Evolutionary conservation across 2,329 filamentous ascomycete genomes (phyloP), one percentile per base, ranked within the genome.

Genomic region (Leptographium radiaticola): DNA sequence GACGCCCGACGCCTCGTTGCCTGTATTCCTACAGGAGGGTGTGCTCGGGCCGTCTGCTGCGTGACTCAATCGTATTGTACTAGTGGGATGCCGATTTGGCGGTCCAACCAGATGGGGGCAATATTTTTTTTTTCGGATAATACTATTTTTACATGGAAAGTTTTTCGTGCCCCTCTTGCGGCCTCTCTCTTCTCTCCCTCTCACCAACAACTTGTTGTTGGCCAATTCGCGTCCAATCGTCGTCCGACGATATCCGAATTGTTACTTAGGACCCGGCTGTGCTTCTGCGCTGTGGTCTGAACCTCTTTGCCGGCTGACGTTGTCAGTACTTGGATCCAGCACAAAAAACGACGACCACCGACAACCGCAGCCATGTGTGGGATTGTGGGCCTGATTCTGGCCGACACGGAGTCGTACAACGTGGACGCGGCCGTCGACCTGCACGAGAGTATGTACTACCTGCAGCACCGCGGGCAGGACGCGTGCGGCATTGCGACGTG

Each of bases 401-500:
- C 76, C 57, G 74, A 80, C 61, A 69, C 74, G 56, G 72, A 63
- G 55, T 57, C 58, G 49, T 40, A 51, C 60, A 58, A 63, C 70
- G 51, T 51, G 15, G 49, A 51, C 49, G 83, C 82, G 36, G 78
- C 79, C 15, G 72, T 80, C 56, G 83, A 86, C 60, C 71, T 87
- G 47, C 83, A 87, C 64, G 83, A 87, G 67, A 75, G 79, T 43
- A 71, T 86, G 25, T 86, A 85, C 68, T 80, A 81, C 62, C 77
- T 87, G 12, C 84, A 68, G 48, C 48, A 49, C 48, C 48, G 48
- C 15, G 48, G 48, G 54, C 88, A 94, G 68, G 89, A 95, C 82
- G 89, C 89, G 51, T 86, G 83, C 54, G 89, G 89, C 58, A 90
- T 95, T 61, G 81, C 89, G 25, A 49, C 90, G 75, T 75, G 85